Evolutionary conservation across 176 grass and related monocot species (phyloP), one percentile per base, ranked within the genome.

Genomic region (Guadua angustifolia): DNA sequence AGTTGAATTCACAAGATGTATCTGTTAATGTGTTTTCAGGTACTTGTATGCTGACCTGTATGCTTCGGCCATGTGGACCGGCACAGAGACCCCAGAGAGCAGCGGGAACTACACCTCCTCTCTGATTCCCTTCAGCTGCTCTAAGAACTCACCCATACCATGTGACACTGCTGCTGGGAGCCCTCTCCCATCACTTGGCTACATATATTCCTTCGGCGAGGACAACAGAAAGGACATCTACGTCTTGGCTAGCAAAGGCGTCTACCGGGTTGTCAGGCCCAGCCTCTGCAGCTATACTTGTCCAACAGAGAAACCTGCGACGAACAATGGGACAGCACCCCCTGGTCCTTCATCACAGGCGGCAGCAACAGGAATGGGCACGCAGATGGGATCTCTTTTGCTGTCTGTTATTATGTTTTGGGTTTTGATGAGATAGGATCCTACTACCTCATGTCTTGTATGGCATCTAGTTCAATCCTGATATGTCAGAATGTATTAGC

Each of bases 221-320:
- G 92, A 98, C 84, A 95, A 98, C 83, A 94, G 11, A 33, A 94
- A 93, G 83, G 92, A 98, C 47, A 61, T 93, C 33, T 95, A 90
- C 50, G 33, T 98, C 17, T 66, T 94, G 81, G 25, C 86, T 3
- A 90, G 64, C 79, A 93, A 95, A 79, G 95, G 92, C 0, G 79
- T 98, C 0, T 98, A 95, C 87, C 85, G 93, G 16, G 87, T 98
- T 22, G 91, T 95, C 5, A 80, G 90, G 36, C 95, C 92, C 6
- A 98, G 95, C 83, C 83, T 88, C 56, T 98, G 95, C 53, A 70
- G 53, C 58, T 94, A 94, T 26, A 77, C 61, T 6, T 94, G 92
- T 46, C 79, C 85, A 53, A 75, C 84, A 15, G 92, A 91, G 85
- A 94, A 88, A 79, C 64, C 86, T 19, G 89, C 55, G 16, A 78